Evolutionary conservation across 768 basidiomycete species (phyloP).

Genomic region (Mycena olivaceomarginata): DNA sequence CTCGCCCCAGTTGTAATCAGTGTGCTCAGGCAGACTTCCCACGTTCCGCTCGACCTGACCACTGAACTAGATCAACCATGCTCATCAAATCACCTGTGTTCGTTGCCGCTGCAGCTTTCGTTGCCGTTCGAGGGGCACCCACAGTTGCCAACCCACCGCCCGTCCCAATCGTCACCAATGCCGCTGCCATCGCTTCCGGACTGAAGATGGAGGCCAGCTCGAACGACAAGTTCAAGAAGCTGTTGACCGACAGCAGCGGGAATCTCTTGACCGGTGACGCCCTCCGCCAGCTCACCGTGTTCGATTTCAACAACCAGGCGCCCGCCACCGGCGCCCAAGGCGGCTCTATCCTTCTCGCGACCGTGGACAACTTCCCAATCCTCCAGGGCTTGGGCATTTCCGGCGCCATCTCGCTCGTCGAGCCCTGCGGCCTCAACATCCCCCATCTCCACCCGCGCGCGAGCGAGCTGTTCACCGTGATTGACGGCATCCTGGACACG

Average conservation of each 20-base stretch:
- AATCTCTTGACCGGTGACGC: slow-evolving; percentile 16
- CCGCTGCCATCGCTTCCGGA: neutral
- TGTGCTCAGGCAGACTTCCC: no score
- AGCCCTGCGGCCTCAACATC: slow-evolving; percentile 47
- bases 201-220: slow-evolving; percentile 20
- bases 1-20: no score
- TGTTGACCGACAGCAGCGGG: slow-evolving; percentile 50
- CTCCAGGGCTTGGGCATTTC: slow-evolving; percentile 21
- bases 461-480: slow-evolving; percentile 54
- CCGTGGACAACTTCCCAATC: slow-evolving; percentile 43
- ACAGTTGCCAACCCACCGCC: neutral
- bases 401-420: slow-evolving; percentile 14
- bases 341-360: slow-evolving; percentile 41
- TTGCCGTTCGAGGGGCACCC: neutral
- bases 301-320: slow-evolving; percentile 34
- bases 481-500: no score
- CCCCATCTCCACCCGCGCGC: slow-evolving; percentile 59
- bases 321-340: slow-evolving; percentile 27
- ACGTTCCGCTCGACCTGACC: no score
- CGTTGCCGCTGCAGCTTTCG: neutral
- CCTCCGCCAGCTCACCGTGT: slow-evolving; percentile 17
- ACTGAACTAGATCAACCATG: neutral
- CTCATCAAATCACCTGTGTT: neutral
- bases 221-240: slow-evolving; percentile 38
- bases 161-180: slow-evolving; percentile 12